Conservation (phyloP, 495 filamentous ascomycete species). For the Neurospora sp. region DNA sequence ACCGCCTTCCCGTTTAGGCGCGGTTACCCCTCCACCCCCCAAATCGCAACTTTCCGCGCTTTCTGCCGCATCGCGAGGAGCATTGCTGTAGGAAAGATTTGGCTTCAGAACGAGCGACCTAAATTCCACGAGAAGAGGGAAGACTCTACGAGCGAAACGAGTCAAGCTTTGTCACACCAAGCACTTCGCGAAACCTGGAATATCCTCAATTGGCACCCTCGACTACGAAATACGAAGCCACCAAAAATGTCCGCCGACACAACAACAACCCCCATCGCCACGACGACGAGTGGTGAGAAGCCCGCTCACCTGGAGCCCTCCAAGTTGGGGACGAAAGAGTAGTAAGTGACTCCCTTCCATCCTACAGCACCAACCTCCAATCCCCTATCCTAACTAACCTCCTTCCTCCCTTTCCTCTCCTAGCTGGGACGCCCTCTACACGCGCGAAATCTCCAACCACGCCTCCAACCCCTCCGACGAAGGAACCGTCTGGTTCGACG, state of each 20-base stretch:
- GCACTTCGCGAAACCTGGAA: not conserved
- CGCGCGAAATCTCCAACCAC: constrained; percentile 51
- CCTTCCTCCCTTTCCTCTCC: not conserved
- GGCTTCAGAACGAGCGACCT: not conserved
- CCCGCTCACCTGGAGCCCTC: constrained; percentile 50
- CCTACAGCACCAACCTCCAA: not conserved
- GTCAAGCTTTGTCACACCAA: not conserved
- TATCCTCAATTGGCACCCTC: not conserved
- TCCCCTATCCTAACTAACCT: not conserved
- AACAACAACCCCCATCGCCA: not conserved
- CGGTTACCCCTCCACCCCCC: not conserved
- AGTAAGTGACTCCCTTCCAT: constrained; percentile 35
- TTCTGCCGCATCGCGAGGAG: not conserved
- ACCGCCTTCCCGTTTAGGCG: not conserved
- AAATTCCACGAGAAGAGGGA: not conserved
- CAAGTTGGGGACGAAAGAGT: constrained; percentile 58
- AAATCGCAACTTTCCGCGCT: not conserved
- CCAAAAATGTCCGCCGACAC: not conserved
- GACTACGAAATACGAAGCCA: not conserved
- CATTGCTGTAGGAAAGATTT: not conserved
- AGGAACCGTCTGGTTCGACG: constrained; percentile 69
- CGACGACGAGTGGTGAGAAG: constrained; percentile 4
- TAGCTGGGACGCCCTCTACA: constrained; percentile 64
- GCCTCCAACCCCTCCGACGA: constrained; percentile 48
- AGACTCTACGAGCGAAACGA: not conserved